These are phyloP conservation scores for Phytopythium mirpurense DNA, from an alignment of 352 stramenopile species.

Conservation along the genomic window DNA sequence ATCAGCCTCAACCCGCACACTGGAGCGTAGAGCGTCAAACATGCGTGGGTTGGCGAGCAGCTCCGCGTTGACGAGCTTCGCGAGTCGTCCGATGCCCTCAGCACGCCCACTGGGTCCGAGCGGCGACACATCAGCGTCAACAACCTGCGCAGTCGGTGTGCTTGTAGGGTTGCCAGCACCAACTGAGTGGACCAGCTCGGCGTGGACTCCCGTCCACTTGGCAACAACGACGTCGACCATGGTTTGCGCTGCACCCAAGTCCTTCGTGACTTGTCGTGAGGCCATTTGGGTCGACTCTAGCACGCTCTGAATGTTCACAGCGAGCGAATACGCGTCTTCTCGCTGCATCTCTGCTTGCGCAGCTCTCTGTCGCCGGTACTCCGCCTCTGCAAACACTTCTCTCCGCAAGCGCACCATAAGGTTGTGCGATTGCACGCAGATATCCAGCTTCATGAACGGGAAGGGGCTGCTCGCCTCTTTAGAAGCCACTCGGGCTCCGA, in stretches of 20 bases:
- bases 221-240: neutral
- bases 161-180: neutral
- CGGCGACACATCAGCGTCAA: neutral
- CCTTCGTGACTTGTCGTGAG: conserved; percentile 5
- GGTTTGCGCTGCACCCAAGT: neutral
- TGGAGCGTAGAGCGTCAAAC: conserved; percentile 1
- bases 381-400: conserved; percentile 27
- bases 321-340: conserved; percentile 23
- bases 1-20: neutral
- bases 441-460: conserved; percentile 31
- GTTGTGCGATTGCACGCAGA: conserved; percentile 31
- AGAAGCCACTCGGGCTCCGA: neutral
- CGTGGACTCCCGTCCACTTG: conserved; percentile 14
- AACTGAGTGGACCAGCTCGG: conserved; percentile 3
- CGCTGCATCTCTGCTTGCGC: conserved; percentile 13
- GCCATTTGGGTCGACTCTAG: conserved; percentile 8
- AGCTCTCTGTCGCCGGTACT: conserved; percentile 16
- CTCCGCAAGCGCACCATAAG: conserved; percentile 30
- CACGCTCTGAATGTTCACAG: conserved; percentile 7
- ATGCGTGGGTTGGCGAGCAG: neutral
- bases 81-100: neutral
- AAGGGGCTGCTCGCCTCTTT: conserved; percentile 3
- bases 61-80: neutral
- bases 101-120: no score
- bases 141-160: neutral